These are phyloP conservation scores for Henckelia pumila DNA, from an alignment of 257 asterid genomes.

Conservation along the genomic window DNA sequence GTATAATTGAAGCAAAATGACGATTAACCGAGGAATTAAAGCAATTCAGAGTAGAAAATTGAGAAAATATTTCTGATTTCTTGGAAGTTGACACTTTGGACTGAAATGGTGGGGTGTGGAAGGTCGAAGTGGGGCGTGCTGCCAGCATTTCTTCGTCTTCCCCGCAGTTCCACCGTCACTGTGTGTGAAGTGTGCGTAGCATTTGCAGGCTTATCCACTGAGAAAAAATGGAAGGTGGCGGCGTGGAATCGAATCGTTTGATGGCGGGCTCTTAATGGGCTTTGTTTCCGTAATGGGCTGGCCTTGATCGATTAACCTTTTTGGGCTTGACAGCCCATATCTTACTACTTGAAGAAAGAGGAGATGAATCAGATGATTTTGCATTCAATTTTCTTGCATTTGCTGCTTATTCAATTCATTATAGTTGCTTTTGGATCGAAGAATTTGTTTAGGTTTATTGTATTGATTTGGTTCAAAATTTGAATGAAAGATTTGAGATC, in stretches of 20 bases:
- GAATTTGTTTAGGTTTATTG: too few relatives aligned
- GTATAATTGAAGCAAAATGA: slow-evolving; percentile 27
- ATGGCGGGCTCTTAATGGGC: neutral
- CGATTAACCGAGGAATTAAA: slow-evolving; percentile 22
- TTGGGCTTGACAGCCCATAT: neutral
- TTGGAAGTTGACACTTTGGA: slow-evolving; percentile 24
- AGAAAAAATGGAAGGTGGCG: neutral
- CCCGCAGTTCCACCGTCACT: slow-evolving; percentile 24
- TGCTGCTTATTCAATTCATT: too few relatives aligned
- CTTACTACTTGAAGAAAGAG: too few relatives aligned
- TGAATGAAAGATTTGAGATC: too few relatives aligned
- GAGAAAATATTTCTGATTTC: slow-evolving; percentile 26
- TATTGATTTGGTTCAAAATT: too few relatives aligned
- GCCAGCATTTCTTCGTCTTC: slow-evolving; percentile 40
- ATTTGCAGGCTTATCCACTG: slow-evolving; percentile 49
- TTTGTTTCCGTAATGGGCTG: neutral
- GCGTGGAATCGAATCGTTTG: neutral
- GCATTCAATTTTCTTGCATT: too few relatives aligned
- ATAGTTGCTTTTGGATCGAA: too few relatives aligned
- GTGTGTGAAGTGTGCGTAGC: slow-evolving; percentile 28
- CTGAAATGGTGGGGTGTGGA: slow-evolving; percentile 32
- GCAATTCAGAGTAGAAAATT: slow-evolving; percentile 26
- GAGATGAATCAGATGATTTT: too few relatives aligned
- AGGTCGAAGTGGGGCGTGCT: slow-evolving; percentile 37
- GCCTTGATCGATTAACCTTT: neutral